phyloP scores from a whole-genome alignment of 73 alveolate genomes.

The Symbiodinium pilosum region DNA sequence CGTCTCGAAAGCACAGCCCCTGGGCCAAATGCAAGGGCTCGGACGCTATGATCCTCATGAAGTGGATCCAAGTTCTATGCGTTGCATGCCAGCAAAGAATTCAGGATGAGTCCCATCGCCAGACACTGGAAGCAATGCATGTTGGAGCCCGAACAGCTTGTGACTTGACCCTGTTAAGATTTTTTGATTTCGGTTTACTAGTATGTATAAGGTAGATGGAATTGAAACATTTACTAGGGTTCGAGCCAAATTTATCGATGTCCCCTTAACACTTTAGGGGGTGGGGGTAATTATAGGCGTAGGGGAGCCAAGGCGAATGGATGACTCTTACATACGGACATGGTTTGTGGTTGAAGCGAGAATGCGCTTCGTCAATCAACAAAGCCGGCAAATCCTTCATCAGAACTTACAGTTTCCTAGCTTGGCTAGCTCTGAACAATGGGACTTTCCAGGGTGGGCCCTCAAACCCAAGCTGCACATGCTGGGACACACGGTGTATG shows the following conservation, averaged over 20 bases:
- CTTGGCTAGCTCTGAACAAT: not conserved
- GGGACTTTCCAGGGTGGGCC: not conserved
- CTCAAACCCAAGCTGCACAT: not conserved
- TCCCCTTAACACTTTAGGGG: too few relatives aligned
- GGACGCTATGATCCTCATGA: not conserved
- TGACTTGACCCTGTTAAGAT: too few relatives aligned
- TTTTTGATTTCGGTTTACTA: too few relatives aligned
- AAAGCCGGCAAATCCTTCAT: not conserved
- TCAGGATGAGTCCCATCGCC: not conserved
- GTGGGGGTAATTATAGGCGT: too few relatives aligned
- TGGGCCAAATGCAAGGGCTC: slow-evolving; percentile 28
- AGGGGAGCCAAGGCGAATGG: too few relatives aligned
- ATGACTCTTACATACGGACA: not conserved
- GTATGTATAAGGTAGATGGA: too few relatives aligned
- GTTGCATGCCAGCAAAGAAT: not conserved
- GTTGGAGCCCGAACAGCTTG: too few relatives aligned
- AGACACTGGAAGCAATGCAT: too few relatives aligned
- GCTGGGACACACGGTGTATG: not conserved
- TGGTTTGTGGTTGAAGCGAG: not conserved
- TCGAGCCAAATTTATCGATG: too few relatives aligned
- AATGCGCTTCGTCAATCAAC: not conserved
- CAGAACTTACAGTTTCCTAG: not conserved
- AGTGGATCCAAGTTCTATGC: not conserved
- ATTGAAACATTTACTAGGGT: too few relatives aligned
- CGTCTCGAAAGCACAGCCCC: not conserved